Percentiles rank a stretch among this genome's conserved stretches.
These are phyloP conservation scores for Sugiyamaella boreocaroliniensis DNA, from an alignment of 805 yeast genomes.

Conservation along the genomic window DNA sequence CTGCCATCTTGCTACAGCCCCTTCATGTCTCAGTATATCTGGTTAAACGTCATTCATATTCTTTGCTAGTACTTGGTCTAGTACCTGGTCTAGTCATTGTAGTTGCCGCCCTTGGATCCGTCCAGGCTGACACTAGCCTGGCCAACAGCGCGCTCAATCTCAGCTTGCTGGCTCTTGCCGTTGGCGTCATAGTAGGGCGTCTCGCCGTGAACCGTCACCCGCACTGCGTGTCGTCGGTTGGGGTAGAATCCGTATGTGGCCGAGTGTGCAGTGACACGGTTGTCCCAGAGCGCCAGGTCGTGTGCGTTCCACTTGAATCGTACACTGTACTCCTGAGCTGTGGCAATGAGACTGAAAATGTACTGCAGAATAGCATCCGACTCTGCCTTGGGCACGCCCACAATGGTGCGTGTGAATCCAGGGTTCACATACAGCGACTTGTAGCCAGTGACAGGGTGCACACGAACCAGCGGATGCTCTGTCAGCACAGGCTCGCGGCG, in stretches of 20 bases:
- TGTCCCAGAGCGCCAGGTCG: conserved; percentile 73
- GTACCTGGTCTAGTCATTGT: conserved; percentile 32
- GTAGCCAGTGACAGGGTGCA: conserved; percentile 63
- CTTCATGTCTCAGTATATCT: too few species aligned
- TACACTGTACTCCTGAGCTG: conserved; percentile 30
- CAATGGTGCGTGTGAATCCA: conserved; percentile 46
- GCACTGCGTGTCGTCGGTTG: conserved; percentile 61
- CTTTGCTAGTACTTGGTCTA: too few species aligned
- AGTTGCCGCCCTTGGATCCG: conserved; percentile 26
- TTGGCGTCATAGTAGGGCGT: conserved; percentile 40
- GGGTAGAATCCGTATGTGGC: conserved; percentile 71
- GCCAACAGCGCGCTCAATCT: conserved; percentile 24
- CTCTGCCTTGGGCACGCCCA: conserved; percentile 48
- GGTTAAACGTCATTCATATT: too few species aligned
- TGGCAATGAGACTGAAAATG: conserved; percentile 43
- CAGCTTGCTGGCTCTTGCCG: conserved; percentile 24
- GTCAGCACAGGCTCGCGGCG: conserved; percentile 51
- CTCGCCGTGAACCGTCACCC: conserved; percentile 70
- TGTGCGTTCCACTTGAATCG: conserved; percentile 52
- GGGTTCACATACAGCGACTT: conserved; percentile 47
- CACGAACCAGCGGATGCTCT: conserved; percentile 52
- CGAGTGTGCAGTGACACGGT: conserved; percentile 57
- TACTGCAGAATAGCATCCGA: conserved; percentile 42
- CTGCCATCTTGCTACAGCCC: too few species aligned
- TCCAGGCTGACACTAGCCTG: conserved; percentile 23